phyloP scores from a whole-genome alignment of 495 filamentous ascomycete species.

The Penicillium maclennaniae region DNA sequence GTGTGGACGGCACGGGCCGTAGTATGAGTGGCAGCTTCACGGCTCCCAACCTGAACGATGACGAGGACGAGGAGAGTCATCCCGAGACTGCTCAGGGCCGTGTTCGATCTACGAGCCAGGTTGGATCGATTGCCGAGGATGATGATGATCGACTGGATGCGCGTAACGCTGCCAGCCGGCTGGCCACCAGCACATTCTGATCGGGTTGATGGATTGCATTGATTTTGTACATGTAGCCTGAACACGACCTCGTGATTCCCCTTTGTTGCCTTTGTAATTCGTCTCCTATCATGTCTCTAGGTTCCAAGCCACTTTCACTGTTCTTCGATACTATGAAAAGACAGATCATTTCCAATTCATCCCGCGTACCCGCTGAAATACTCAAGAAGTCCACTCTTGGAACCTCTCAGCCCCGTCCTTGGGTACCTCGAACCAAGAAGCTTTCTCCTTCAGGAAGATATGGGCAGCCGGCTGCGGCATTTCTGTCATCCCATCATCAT shows the following conservation, averaged over 20 bases:
- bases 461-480: conserved; percentile 18
- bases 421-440: conserved; percentile 25
- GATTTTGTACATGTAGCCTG: conserved; percentile 30
- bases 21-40: conserved; percentile 70
- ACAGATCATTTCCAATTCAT: background rate
- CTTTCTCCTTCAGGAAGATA: conserved; percentile 29
- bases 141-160: conserved; percentile 95
- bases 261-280: conserved; percentile 17
- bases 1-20: conserved; percentile 69
- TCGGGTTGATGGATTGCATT: conserved; percentile 9
- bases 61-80: conserved; percentile 38
- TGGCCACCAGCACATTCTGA: conserved; percentile 91
- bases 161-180: conserved; percentile 85
- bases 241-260: conserved; percentile 27
- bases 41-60: conserved; percentile 34
- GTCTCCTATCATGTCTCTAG: conserved; percentile 6
- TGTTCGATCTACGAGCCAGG: conserved; percentile 59
- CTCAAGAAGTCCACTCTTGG: conserved; percentile 1
- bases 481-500: conserved; percentile 15
- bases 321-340: background rate
- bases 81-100: conserved; percentile 44
- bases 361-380: background rate
- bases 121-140: conserved; percentile 65
- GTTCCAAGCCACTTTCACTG: background rate
- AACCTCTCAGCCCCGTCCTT: conserved; percentile 22